These are phyloP conservation scores for Sanghuangporus baumii DNA, from an alignment of 1,284 basidiomycete genomes.

Conservation along the genomic window DNA sequence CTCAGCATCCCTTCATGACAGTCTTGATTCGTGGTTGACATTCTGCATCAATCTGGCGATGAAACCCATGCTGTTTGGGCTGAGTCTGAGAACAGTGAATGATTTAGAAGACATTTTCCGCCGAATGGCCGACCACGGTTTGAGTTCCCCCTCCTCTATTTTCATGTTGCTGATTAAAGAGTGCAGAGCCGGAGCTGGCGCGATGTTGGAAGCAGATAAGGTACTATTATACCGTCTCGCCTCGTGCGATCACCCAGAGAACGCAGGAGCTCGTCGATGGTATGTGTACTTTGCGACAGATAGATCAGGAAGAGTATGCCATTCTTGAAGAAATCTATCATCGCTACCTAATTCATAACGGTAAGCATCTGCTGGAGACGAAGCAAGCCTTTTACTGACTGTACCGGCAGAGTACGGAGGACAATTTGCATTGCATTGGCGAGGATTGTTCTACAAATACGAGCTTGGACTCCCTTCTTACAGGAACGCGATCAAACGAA, in stretches of 20 bases:
- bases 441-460: conserved; percentile 1
- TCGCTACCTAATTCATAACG: background rate
- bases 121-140: conserved; percentile 3
- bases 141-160: background rate
- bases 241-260: background rate
- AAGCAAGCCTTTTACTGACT: background rate
- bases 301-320: background rate
- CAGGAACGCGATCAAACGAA: background rate
- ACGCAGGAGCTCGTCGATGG: background rate
- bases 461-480: conserved; percentile 2
- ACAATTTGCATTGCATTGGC: conserved; percentile 9
- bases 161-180: background rate
- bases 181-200: conserved; percentile 2
- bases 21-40: background rate
- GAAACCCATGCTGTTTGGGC: conserved; percentile 2
- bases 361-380: background rate
- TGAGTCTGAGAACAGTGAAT: background rate
- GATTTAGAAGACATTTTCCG: background rate
- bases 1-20: conserved; percentile 1
- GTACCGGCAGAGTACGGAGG: background rate
- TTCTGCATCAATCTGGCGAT: background rate
- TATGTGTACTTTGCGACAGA: background rate
- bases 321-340: conserved; percentile 1
- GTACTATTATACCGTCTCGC: background rate
- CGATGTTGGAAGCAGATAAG: background rate